phyloP scores from a whole-genome alignment of 148 eudicot genomes.

The Chenopodium album region DNA sequence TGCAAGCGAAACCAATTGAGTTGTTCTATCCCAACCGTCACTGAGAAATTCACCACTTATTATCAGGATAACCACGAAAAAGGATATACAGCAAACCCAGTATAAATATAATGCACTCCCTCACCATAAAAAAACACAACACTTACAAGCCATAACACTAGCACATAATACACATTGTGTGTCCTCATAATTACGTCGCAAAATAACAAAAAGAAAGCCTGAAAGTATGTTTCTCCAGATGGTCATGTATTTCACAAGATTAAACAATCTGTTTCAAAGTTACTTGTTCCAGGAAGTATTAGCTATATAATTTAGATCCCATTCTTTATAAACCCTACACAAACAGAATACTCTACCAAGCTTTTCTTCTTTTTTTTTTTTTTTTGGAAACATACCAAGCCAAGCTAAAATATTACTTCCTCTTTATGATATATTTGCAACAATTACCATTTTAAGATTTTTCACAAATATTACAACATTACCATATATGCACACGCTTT shows the following conservation, averaged over 20 bases:
- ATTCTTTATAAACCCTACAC: not conserved
- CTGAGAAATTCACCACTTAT: constrained; percentile 34
- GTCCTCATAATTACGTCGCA: not conserved
- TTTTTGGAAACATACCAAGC: no score
- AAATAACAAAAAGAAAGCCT: not conserved
- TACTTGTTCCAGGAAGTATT: not conserved
- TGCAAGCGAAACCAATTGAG: constrained; percentile 94
- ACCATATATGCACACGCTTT: no score
- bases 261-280: not conserved
- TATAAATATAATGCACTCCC: not conserved
- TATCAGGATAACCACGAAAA: constrained; percentile 5
- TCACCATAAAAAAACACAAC: not conserved
- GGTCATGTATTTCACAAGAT: not conserved
- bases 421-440: no score
- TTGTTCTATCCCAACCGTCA: constrained; percentile 99
- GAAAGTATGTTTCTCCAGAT: not conserved
- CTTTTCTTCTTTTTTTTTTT: no score
- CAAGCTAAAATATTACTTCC: no score
- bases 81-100: not conserved
- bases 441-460: no score
- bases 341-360: not conserved
- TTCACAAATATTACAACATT: no score
- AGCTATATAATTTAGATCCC: not conserved
- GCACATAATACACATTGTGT: not conserved
- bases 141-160: not conserved